Evolutionary conservation across 2,329 filamentous ascomycete genomes (phyloP), one percentile per base, ranked within the genome.

Genomic region (Aspergillus caelatus): DNA sequence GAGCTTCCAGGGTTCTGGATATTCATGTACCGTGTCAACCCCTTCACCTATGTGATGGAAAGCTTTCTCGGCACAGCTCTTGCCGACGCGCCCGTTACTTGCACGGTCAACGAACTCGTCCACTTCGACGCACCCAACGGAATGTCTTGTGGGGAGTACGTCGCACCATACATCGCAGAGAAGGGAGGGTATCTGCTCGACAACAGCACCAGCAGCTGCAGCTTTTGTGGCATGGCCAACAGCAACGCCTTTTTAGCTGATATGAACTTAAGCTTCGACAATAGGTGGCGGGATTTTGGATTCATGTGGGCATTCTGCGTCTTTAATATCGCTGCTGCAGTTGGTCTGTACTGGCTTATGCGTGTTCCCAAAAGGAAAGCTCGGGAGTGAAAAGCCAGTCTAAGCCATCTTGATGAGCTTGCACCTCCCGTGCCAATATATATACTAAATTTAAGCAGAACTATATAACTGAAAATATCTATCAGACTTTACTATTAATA

Each of bases 261-360:
- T 2, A 39, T 59, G 10, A 56, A 45, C 34, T 43, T 58, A 4
- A 19, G 32, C 21, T 61, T 43, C 19, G 21, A 16, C 19, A 12
- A 43, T 2, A 34, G 57, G 9, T 65, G 63, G 63, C 41, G 60
- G 2, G 54, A 65, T 23, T 60, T 62, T 9, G 63, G 63, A 0
- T 53, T 65, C 11, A 34, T 65, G 48, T 59, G 56, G 52, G 65
- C 73, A 32, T 76, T 75, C 65, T 71, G 75, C 2, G 68, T 71
- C 4, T 70, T 77, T 2, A 62, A 66, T 12, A 69, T 69, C 52
- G 60, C 71, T 2, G 62, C 66, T 12, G 65, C 67, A 6, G 28
- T 72, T 21, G 64, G 61, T 10, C 26, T 61, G 8, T 46, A 61
- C 4, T 63, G 61, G 61, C 36, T 60, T 55, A 53, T 36, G 43